A percentile compares a stretch with the other conserved stretches of the same genome.
These are phyloP conservation scores for Acephala macrosclerotiorum DNA, from an alignment of 2,329 filamentous ascomycete species.

Conservation along the genomic window DNA sequence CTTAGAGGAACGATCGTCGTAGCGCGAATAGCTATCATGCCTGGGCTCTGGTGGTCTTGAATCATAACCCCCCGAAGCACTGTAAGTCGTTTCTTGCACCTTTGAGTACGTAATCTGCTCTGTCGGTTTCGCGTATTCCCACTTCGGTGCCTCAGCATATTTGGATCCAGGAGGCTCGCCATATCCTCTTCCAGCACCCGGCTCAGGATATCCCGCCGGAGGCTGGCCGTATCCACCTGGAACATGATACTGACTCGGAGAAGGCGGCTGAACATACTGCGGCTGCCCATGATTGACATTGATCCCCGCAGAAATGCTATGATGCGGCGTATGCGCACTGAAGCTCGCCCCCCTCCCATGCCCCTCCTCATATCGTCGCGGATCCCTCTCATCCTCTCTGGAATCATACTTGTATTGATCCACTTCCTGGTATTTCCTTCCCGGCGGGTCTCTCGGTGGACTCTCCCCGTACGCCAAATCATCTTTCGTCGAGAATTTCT, in stretches of 20 bases:
- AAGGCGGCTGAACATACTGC: constrained; percentile 28
- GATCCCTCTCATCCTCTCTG: constrained; percentile 31
- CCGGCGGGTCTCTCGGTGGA: constrained; percentile 19
- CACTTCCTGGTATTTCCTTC: constrained; percentile 37
- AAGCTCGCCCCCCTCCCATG: constrained; percentile 36
- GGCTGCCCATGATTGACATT: constrained; percentile 34
- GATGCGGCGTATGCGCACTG: constrained; percentile 36
- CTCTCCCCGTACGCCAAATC: constrained; percentile 20
- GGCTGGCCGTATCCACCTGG: constrained; percentile 22
- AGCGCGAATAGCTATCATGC: not conserved
- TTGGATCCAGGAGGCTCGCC: constrained; percentile 18
- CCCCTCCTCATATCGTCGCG: constrained; percentile 28
- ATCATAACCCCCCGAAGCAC: constrained; percentile 27
- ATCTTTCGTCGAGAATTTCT: constrained; percentile 17
- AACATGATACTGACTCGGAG: constrained; percentile 16
- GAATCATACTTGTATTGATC: constrained; percentile 41
- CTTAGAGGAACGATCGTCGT: constrained; percentile 7
- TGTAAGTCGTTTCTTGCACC: constrained; percentile 33
- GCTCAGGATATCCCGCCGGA: constrained; percentile 18
- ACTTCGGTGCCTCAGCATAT: constrained; percentile 43
- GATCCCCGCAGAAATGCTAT: constrained; percentile 36
- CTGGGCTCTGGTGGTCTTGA: constrained; percentile 24
- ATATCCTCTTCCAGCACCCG: not conserved
- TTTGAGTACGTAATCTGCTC: constrained; percentile 46
- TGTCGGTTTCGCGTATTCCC: constrained; percentile 49